Conservation (phyloP, 495 filamentous ascomycete genomes). For the Parathielavia appendiculata region DNA sequence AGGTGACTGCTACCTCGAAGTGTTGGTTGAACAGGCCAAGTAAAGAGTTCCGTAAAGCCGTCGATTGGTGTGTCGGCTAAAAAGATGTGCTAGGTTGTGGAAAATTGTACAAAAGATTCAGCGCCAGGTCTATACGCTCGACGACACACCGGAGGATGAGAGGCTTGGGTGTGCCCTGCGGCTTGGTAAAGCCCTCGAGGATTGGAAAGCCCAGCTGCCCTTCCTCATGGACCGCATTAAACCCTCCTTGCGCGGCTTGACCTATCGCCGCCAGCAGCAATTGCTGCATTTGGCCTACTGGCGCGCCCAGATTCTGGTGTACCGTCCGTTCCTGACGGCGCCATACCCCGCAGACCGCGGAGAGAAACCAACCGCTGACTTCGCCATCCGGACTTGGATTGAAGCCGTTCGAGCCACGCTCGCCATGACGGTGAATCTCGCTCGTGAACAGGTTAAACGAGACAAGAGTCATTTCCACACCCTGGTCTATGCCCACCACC, state of each 20-base stretch:
- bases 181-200: constrained; percentile 35
- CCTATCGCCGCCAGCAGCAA: constrained; percentile 51
- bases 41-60: constrained; percentile 19
- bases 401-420: constrained; percentile 42
- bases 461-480: constrained; percentile 23
- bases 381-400: constrained; percentile 26
- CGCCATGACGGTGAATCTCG: constrained; percentile 17
- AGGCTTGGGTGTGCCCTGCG: constrained; percentile 36
- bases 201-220: constrained; percentile 38
- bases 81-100: constrained; percentile 2
- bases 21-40: constrained; percentile 43
- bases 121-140: constrained; percentile 47
- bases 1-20: constrained; percentile 45
- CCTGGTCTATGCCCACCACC: constrained; percentile 23
- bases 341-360: constrained; percentile 18
- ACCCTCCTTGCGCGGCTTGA: constrained; percentile 41
- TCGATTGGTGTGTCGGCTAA: not conserved
- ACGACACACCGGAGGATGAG: constrained; percentile 36
- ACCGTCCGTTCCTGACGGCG: constrained; percentile 26
- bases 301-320: constrained; percentile 52
- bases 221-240: constrained; percentile 42
- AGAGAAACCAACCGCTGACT: constrained; percentile 28
- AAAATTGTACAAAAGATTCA: constrained; percentile 38
- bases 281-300: constrained; percentile 50
- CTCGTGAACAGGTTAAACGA: constrained; percentile 11